Conservation (phyloP, 768 basidiomycete genomes). For the Agrocybe praecox region DNA sequence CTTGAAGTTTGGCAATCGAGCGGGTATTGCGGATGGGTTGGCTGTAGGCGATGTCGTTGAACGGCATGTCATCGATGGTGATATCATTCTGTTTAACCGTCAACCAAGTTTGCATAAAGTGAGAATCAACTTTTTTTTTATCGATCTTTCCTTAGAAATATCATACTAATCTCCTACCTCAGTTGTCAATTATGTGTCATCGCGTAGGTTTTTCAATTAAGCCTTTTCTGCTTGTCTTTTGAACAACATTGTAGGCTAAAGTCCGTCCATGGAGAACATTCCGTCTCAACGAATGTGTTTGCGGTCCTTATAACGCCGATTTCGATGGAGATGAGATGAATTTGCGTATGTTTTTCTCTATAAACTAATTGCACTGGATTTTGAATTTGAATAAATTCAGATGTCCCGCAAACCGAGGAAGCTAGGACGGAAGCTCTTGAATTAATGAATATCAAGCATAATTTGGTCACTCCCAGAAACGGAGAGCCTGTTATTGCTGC, state of each 20-base stretch:
- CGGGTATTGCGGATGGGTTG: slow-evolving; percentile 78
- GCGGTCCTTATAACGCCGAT: slow-evolving; percentile 98
- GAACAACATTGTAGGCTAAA: slow-evolving; percentile 56
- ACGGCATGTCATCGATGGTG: slow-evolving; percentile 92
- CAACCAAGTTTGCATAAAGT: slow-evolving; percentile 98
- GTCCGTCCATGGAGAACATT: slow-evolving; percentile 97
- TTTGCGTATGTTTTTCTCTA: slow-evolving; percentile 69
- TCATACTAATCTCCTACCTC: not conserved
- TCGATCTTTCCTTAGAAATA: not conserved
- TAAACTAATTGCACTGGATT: not conserved
- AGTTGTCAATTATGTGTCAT: slow-evolving; percentile 99
- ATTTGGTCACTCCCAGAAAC: slow-evolving; percentile 96
- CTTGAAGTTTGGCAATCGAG: slow-evolving; percentile 83
- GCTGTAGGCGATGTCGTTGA: slow-evolving; percentile 92
- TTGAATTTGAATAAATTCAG: slow-evolving; percentile 40
- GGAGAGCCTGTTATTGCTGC: slow-evolving; percentile 99
- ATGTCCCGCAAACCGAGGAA: slow-evolving; percentile 99
- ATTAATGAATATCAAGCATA: slow-evolving; percentile 96
- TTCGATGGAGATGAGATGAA: slow-evolving; percentile 99
- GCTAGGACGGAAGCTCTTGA: slow-evolving; percentile 95
- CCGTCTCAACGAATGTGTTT: slow-evolving; percentile 97
- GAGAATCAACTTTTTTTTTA: slow-evolving; percentile 7
- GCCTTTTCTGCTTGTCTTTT: not conserved
- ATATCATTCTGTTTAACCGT: slow-evolving; percentile 97
- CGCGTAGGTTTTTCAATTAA: slow-evolving; percentile 51